Evolutionary conservation across 2,329 filamentous ascomycete genomes (phyloP), one percentile per base, ranked within the genome.

Genomic region (Ophioceras dolichostomum): DNA sequence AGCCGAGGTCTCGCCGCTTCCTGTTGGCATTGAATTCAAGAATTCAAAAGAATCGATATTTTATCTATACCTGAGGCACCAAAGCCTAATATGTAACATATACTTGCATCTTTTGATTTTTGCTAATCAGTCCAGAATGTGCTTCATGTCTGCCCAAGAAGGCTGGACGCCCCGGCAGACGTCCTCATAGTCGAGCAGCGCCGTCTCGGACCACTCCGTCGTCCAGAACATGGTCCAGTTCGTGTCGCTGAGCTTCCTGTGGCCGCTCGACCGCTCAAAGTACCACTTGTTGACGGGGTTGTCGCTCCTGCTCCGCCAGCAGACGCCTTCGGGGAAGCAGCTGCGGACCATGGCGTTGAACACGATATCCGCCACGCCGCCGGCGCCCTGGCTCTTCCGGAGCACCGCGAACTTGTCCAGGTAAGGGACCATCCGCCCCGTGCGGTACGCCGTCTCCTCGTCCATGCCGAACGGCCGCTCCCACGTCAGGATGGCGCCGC

Each of bases 171-270:
- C 58, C 39, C 79, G 70, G 52, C 83, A 88, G n/a, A 88, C 81
- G 37, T 68, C 68, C 54, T 85, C 79, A 50, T 87, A 88, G 52
- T 87, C 81, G 41, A 57, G 54, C 43, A 85, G 73, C 34, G 60
- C 66, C 41, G 65, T 59, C 26, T 65, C 60, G 39, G 79, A 65
- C 33, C 75, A 73, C 1, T 73, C 68, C 1, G 83, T 91, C 2
- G 91, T 98, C 88, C 91, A 98, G 53, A 98, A 98, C 87, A 96
- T 95, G 4, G 87, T 86, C 91, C 91, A 98, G 47, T 88, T 80
- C 32, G 74, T 83, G n/a, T 73, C 76, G 1, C 72, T 68, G 27
- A 98, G 61, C 60, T 93, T 91, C 70, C 79, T 83, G 2, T 79
- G 88, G 0, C 91, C 91, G 34, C 73, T 65, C 3, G 84, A 85